These are phyloP conservation scores for Rhodomyrtus tomentosa DNA, from an alignment of 345 rosid species.

Conservation along the genomic window DNA sequence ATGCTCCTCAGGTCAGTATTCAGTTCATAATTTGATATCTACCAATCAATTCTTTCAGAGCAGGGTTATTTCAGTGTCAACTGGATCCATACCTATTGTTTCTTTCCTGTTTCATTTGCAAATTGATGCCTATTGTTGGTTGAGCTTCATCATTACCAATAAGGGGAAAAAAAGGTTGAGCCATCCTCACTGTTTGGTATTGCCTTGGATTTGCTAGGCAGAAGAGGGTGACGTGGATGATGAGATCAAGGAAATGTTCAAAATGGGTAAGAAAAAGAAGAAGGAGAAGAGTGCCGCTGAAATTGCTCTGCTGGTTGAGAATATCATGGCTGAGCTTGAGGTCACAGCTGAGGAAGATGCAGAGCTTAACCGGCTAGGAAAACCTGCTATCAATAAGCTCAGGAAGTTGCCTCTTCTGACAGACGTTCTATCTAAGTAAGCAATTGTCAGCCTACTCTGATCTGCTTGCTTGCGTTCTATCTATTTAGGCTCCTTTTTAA, in stretches of 20 bases:
- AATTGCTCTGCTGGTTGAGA: conserved; percentile 76
- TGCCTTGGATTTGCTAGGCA: conserved; percentile 33
- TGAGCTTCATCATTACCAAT: neutral
- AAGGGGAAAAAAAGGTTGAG: neutral
- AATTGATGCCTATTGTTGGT: neutral
- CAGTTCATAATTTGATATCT: neutral
- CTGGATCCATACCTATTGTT: neutral
- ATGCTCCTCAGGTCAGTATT: conserved; percentile 61
- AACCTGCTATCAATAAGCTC: conserved; percentile 91
- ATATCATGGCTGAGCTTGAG: conserved; percentile 97
- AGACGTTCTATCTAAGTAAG: conserved; percentile 93
- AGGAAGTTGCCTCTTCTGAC: conserved; percentile 82
- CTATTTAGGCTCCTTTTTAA: neutral
- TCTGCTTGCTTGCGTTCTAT: neutral
- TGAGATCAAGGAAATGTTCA: conserved; percentile 74
- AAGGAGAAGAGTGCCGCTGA: conserved; percentile 95
- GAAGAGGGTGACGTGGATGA: conserved; percentile 91
- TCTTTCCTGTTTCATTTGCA: neutral
- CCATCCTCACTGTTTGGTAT: neutral
- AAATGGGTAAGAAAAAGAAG: conserved; percentile 79
- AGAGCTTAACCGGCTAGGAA: conserved; percentile 68
- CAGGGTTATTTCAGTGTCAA: neutral
- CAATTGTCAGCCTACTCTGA: neutral
- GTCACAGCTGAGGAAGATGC: conserved; percentile 91
- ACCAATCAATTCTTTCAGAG: neutral